Base-by-base conservation (phyloP, 2,329 filamentous ascomycete genomes). In the Colletotrichum theobromicola region DNA sequence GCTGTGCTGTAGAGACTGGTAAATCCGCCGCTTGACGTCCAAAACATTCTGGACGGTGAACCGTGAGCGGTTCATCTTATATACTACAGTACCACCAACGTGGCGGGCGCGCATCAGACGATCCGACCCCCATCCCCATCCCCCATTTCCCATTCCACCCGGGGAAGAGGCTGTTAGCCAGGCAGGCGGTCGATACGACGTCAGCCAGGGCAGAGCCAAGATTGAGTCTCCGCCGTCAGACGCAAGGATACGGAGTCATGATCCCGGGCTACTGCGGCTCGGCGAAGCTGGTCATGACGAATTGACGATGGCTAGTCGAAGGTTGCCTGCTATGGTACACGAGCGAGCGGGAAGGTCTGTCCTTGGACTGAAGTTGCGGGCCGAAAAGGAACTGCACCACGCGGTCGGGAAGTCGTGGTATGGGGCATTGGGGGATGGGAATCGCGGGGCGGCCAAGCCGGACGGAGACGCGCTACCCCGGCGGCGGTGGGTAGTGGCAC, bases 391-490 rank as follows among this genome's bases (percentile, higher is more conserved):
- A 35, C 34, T 18, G 34, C 42, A 30, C 35, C 63, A 72, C 53
- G 62, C 42, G 34, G 26, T 50, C 30, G 55, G 68, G 28, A 53
- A 64, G 60, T 60, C 55, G 53, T 50, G 69, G 50, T 30, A 60
- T 67, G 35, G 69, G n/a, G n/a, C n/a, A n/a, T n/a, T n/a, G n/a
- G n/a, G n/a, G 62, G 46, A 42, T 30, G 42, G 18, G 46, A 74
- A 74, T 69, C 72, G 72, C 72, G 72, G 72, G 72, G 68, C 72
- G 72, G 68, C 55, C 61, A 72, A n/a, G 63, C 55, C 68, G 69
- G 24, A 28, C 30, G n/a, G 55, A 13, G 21, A 53, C 26, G 58
- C 63, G 69, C 69, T 72, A 60, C 67, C 67, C 71, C 67, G 28
- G 61, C 53, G 24, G 35, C 53, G 18, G 60, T 66, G 67, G 67